These are phyloP conservation scores for Ploettnerulaceae sp. DNA, from an alignment of 2,329 filamentous ascomycete genomes.

Conservation along the genomic window DNA sequence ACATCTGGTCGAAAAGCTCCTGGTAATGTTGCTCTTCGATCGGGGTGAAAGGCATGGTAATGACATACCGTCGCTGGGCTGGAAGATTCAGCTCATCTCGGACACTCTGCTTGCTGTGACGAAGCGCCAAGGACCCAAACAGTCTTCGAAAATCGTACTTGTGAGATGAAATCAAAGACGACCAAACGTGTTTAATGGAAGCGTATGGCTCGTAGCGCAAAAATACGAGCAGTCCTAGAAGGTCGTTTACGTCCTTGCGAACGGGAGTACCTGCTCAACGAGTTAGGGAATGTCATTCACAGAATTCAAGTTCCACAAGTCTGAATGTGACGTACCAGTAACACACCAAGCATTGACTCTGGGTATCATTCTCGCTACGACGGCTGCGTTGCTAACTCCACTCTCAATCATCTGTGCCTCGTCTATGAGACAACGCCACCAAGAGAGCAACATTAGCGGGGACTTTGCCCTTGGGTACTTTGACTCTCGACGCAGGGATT, in stretches of 20 bases:
- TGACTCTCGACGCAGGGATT: constrained; percentile 57
- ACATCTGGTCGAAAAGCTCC: constrained; percentile 71
- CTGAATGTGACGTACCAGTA: too few relatives aligned
- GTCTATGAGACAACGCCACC: constrained; percentile 79
- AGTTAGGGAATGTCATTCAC: too few relatives aligned
- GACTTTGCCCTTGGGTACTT: constrained; percentile 64
- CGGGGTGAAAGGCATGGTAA: constrained; percentile 84
- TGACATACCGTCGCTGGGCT: constrained; percentile 76
- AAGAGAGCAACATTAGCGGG: constrained; percentile 70
- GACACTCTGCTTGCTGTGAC: constrained; percentile 81
- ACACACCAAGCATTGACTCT: constrained; percentile 87
- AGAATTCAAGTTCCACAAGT: too few relatives aligned
- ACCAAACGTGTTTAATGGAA: constrained; percentile 60
- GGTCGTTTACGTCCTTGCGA: constrained; percentile 70
- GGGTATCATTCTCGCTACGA: constrained; percentile 73
- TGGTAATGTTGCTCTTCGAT: constrained; percentile 89
- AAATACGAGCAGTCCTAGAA: constrained; percentile 78
- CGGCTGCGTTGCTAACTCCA: constrained; percentile 77
- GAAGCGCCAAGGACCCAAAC: constrained; percentile 67
- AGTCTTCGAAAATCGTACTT: constrained; percentile 62
- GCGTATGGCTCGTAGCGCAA: constrained; percentile 74
- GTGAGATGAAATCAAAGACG: constrained; percentile 55
- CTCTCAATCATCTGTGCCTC: constrained; percentile 93
- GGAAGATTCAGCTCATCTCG: constrained; percentile 75
- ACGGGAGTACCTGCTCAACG: constrained; percentile 93